Conservation (phyloP, 805 yeast species). For the Ogataea siamensis region DNA sequence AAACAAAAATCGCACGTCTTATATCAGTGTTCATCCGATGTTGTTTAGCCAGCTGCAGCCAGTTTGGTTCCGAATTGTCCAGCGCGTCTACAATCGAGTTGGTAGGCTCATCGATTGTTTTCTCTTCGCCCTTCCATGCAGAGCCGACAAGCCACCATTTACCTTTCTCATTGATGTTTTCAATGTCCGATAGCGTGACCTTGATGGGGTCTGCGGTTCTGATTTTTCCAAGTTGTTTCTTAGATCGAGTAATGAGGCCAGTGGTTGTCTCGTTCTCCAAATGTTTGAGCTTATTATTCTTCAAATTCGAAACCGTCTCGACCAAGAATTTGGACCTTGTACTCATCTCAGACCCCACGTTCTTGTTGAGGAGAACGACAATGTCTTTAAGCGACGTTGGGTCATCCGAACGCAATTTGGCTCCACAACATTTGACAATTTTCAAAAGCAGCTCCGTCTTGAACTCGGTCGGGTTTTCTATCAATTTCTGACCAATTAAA, state of each 20-base stretch:
- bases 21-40: slow-evolving; percentile 96
- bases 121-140: slow-evolving; percentile 77
- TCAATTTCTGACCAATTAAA: slow-evolving; percentile 46
- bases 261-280: slow-evolving; percentile 50
- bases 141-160: slow-evolving; percentile 99
- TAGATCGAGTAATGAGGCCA: slow-evolving; percentile 55
- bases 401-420: slow-evolving; percentile 85
- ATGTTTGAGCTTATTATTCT: slow-evolving; percentile 72
- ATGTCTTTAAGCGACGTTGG: slow-evolving; percentile 83
- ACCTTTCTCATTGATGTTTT: slow-evolving; percentile 72
- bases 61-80: slow-evolving; percentile 75
- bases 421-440: slow-evolving; percentile 73
- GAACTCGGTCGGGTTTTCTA: slow-evolving; percentile 52
- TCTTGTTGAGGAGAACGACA: slow-evolving; percentile 53
- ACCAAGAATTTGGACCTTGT: slow-evolving; percentile 79
- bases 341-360: slow-evolving; percentile 40
- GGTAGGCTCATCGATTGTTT: slow-evolving; percentile 37
- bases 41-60: slow-evolving; percentile 80
- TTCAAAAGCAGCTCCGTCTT: slow-evolving; percentile 77
- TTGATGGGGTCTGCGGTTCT: slow-evolving; percentile 71
- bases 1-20: slow-evolving; percentile 88
- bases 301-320: slow-evolving; percentile 81
- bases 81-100: slow-evolving; percentile 56
- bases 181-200: slow-evolving; percentile 80
- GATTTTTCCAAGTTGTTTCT: slow-evolving; percentile 59